phyloP scores from a whole-genome alignment of 805 yeast genomes.

The Candida khao-thaluensis region DNA sequence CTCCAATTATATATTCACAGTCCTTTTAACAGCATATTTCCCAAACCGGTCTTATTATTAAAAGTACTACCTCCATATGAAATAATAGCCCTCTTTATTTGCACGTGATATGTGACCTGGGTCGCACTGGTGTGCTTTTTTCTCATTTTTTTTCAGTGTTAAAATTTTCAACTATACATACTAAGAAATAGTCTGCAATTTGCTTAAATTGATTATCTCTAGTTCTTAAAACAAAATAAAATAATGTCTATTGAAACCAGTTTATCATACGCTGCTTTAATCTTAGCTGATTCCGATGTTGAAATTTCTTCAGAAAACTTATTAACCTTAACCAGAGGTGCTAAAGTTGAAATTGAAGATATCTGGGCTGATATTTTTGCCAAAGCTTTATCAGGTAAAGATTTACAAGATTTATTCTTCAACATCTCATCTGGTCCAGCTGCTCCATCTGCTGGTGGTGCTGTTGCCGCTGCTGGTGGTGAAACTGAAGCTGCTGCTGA shows the following conservation, averaged over 20 bases:
- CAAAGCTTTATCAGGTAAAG: slow-evolving; percentile 47
- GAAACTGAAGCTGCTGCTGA: slow-evolving; percentile 36
- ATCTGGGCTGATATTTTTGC: slow-evolving; percentile 50
- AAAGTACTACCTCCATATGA: too few species aligned
- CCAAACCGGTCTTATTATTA: too few species aligned
- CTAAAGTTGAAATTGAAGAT: slow-evolving; percentile 45
- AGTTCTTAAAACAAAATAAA: slow-evolving; percentile 25
- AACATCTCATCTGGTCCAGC: slow-evolving; percentile 48
- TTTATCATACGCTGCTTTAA: slow-evolving; percentile 51
- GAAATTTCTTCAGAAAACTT: slow-evolving; percentile 48
- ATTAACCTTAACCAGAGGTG: slow-evolving; percentile 38
- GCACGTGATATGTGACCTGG: too few species aligned
- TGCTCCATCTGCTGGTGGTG: slow-evolving; percentile 37
- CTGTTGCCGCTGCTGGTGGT: slow-evolving; percentile 35
- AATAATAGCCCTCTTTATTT: slow-evolving; percentile 1
- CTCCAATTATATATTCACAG: too few species aligned
- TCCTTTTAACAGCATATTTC: too few species aligned
- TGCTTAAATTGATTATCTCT: slow-evolving; percentile 52
- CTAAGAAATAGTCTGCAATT: slow-evolving; percentile 49
- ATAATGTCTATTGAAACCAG: slow-evolving; percentile 49
- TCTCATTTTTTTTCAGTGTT: not conserved
- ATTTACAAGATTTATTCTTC: slow-evolving; percentile 50
- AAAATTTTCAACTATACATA: slow-evolving; percentile 14
- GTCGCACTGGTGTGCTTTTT: too few species aligned
- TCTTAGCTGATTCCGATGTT: slow-evolving; percentile 48